Base-by-base conservation (phyloP, 352 stramenopile species). In the Phytopythium mirpurense region DNA sequence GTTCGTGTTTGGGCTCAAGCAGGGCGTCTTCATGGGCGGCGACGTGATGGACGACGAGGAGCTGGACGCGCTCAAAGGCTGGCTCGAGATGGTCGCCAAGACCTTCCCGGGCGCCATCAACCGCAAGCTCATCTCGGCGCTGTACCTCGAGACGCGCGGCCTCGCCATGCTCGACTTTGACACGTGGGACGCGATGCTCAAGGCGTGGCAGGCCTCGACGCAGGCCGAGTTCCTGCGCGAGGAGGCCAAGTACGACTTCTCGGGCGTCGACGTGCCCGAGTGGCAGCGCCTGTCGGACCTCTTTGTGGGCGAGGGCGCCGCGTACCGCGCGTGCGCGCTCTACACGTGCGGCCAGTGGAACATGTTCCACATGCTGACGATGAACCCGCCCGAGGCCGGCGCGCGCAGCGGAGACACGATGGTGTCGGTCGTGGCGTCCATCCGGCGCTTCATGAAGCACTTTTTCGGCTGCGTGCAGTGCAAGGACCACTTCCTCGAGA, bases 271-370 rank as follows among this genome's bases (percentile, higher is more conserved):
- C 0, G 68, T 89, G 37, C 71, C 77, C 4, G 77, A 89, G 32
- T 93, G 82, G 82, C 78, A 90, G 61, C 65, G 71, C 7, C 37
- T 87, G 24, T 68, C 72, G 35, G 65, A 85, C 43, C 54, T 90
- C 52, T 93, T 93, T 51, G 7, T 75, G 6, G 82, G 82, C 26
- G 57, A 86, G 41, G 82, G 82, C 23, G 70, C 72, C 16, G 67
- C 72, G 1, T 93, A 93, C 57, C 69, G 69, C 23, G 76, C 82
- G 2, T 93, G 82, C 35, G 82, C 80, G 23, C 56, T 86, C 24
- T 93, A 93, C 61, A 93, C 82, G 40, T 93, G 82, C 47, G 82
- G 82, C 1, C 82, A 93, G 63, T 93, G 82, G 82, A 93, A 74
- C 42, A 88, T 93, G 75, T 93, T 93, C 63, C 82, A 93, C 70